Base-by-base conservation (phyloP, 2,329 filamentous ascomycete species). In the Cladophialophora exuberans region DNA sequence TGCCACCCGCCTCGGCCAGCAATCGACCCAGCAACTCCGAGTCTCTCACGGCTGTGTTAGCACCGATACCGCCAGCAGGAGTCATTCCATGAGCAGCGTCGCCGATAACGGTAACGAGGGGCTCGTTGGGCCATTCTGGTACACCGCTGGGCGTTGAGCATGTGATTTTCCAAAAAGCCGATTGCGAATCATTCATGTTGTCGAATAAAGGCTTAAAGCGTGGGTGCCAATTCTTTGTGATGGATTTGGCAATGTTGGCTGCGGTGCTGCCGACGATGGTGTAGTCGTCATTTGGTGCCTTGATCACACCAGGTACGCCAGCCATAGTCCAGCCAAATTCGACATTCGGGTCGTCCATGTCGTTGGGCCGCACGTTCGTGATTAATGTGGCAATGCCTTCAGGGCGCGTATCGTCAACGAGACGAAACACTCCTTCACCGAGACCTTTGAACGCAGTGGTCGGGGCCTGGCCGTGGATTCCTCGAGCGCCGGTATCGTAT, bases 381-480 rank as follows among this genome's bases (percentile, higher is more conserved):
- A 87, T 87, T 55, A 82, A 63, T 52, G 78, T 81, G 1, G 83
- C 69, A 5, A 66, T 67, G 0, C 82, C 82, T 1, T 73, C 65
- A 0, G 76, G 67, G 10, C 76, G 72, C 0, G 74, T 70, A 2
- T 73, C 67, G 62, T 87, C 84, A 1, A 67, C 62, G 0, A 85
- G n/a, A 2, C 76, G 64, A 65, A 80, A 87, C 0, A 88, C 84
- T 1, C 85, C 84, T 66, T 87, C 84, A 1, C 84, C 83, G 1
- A 87, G 72, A 0, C 68, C 76, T 56, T 79, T 81, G 73, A 86
- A 87, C 0, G 84, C 83, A 0, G 79, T 76, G 0, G 78, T 83
- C 0, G 83, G 82, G 6, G 85, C 83, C 65, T 86, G 83, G 0
- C 84, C 85, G 61, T 87, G 84, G 20, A 87, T 86, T 1, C 83